These are phyloP conservation scores for Termitomyces sp. DNA, from an alignment of 1,284 basidiomycete genomes.

Conservation along the genomic window DNA sequence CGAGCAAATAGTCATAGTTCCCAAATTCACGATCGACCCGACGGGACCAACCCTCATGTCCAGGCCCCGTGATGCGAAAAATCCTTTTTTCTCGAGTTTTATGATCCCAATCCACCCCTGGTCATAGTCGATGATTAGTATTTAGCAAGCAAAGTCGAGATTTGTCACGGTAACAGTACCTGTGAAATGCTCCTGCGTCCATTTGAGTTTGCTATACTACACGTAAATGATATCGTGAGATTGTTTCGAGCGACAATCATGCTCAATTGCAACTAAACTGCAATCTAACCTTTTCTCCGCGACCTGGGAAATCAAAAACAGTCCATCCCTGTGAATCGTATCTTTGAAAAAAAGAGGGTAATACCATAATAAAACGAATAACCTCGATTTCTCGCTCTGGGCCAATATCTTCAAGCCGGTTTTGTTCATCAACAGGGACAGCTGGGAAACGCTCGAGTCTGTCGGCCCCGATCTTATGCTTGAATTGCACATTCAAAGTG, in stretches of 20 bases:
- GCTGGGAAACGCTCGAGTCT: constrained; percentile 71
- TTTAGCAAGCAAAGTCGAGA: neutral
- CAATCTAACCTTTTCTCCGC: constrained; percentile 61
- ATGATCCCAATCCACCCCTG: constrained; percentile 86
- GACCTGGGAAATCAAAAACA: constrained; percentile 76
- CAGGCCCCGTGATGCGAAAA: constrained; percentile 52
- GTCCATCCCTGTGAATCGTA: constrained; percentile 67
- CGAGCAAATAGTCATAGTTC: constrained; percentile 80
- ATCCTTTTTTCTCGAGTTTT: constrained; percentile 57
- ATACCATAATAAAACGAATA: constrained; percentile 9
- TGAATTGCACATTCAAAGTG: constrained; percentile 3
- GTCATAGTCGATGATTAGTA: neutral
- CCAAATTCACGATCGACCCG: constrained; percentile 66
- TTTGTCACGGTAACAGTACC: constrained; percentile 35
- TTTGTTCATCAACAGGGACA: constrained; percentile 65
- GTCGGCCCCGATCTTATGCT: constrained; percentile 87
- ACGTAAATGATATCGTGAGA: neutral
- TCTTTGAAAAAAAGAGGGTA: neutral
- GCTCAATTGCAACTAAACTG: neutral
- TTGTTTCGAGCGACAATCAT: neutral
- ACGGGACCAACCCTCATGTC: constrained; percentile 66
- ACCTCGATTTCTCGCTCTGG: constrained; percentile 71
- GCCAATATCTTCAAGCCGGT: constrained; percentile 55
- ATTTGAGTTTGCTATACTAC: constrained; percentile 66
- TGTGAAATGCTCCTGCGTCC: constrained; percentile 70